Base-by-base conservation (phyloP, 139 green algal genomes). In the Gonium pectorale region DNA sequence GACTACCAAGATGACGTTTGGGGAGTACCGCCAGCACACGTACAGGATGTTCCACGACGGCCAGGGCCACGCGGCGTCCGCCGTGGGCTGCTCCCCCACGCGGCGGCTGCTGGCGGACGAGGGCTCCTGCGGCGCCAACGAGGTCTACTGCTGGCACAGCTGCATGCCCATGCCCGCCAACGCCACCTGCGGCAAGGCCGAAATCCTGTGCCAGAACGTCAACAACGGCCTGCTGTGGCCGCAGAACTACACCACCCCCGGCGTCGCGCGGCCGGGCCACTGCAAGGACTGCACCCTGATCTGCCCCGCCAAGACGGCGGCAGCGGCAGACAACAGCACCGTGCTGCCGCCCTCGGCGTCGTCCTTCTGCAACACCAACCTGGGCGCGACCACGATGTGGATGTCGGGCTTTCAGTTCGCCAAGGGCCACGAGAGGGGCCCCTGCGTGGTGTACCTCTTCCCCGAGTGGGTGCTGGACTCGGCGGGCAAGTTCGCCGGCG, bases 111-210 rank as follows among this genome's bases (percentile, higher is more conserved):
- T 89, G 37, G 67, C 51, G 31, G 85, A 89, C 35, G 78, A 82
- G 38, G 56, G 43, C 0, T 71, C 56, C 0, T 89, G 85, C 24
- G 67, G 40, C 2, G 68, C 78, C 26, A 60, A 79, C 60, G 27
- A 89, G 69, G 78, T 89, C 37, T 89, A 83, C 85, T 89, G 85
- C 78, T 86, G 85, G 85, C 83, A 84, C 69, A 66, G 41, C 41
- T 89, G 85, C 49, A 86, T 89, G 78, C 7, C 4, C 0, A 62
- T 85, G 3, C n/a, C 49, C 0, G 8, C 31, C 0, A 40, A 66
- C 33, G 8, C 41, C 33, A 63, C 31, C 29, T 89, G 71, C 52
- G n/a, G 5, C 49, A 72, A 85, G 51, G 60, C 59, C 11, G 60
- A 67, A 7, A 27, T 78, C 7, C 0, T 68, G 5, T 89, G 85